Evolutionary conservation across 2,329 filamentous ascomycete species (phyloP), one percentile per base, ranked within the genome.

Genomic region (Penicillium sp.): DNA sequence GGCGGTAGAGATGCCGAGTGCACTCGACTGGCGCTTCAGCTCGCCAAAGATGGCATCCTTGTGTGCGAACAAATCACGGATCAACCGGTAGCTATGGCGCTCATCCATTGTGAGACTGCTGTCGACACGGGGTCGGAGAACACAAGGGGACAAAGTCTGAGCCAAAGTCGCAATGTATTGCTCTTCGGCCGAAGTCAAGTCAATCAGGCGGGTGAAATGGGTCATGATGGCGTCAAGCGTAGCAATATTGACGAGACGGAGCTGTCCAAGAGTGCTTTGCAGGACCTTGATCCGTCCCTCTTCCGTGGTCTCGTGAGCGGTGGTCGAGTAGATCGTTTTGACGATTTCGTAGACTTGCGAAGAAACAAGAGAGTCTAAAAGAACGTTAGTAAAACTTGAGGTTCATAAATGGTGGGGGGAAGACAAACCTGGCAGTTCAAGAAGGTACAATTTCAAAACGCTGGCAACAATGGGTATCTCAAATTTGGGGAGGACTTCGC

Each of bases 301-400:
- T 68, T 96, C 91, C 3, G 88, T 87, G 16, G 86, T 85, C 58
- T 96, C 91, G 43, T 89, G 85, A 49, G 89, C 83, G 13, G 92
- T 89, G 14, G 90, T 92, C 49, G 87, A 89, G 80, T 99, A 99
- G 65, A 99, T 96, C 2, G 92, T 98, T 79, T 96, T 93, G 73
- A 99, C 89, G 72, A 99, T 98, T 79, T 99, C 96, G 76, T 99
- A 99, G 59, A 99, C 92, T 74, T 98, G 94, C 41, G 92, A 96
- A 57, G 95, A 98, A 61, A 99, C 94, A 62, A 99, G 84, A n/a
- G 95, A 98, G 77, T 99, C 95, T 95, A 66, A 4, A 18, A n/a
- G 14, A 6, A 18, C 35, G 31, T 61, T 44, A 66, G 54, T 62
- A 51, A 65, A 52, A 14, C 6, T 37, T 43, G 19, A 46, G 18